Evolutionary conservation across 1,284 basidiomycete species (phyloP).

Genomic region (Ganoderma meredithae): DNA sequence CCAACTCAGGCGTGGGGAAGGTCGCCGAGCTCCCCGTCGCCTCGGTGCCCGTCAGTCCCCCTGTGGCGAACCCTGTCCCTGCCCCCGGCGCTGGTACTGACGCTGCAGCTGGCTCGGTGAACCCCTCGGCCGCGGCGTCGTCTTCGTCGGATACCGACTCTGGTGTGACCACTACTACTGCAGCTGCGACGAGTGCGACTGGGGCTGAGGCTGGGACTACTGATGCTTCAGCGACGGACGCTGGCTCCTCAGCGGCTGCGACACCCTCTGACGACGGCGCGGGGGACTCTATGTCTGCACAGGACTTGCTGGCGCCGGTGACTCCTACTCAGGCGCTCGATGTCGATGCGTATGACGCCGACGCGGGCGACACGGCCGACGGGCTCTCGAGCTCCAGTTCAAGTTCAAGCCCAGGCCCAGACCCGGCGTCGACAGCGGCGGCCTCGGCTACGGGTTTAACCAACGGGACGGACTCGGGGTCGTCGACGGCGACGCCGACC

Average conservation of each 20-base stretch:
- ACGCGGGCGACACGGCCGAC: conserved; percentile 10
- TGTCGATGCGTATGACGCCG: conserved; percentile 28
- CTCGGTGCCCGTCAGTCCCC: background rate
- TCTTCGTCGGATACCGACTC: background rate
- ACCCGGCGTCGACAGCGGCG: background rate
- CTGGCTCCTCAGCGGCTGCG: conserved; percentile 25
- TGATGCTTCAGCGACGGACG: conserved; percentile 24
- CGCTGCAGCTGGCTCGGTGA: conserved; percentile 8
- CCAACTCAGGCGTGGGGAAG: conserved; percentile 10
- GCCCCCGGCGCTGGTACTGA: background rate
- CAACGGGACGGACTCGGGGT: conserved; percentile 13
- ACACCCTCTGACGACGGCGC: conserved; percentile 5
- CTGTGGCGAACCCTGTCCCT: background rate
- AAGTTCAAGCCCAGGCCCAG: background rate
- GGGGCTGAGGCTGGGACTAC: background rate
- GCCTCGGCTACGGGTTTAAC: background rate
- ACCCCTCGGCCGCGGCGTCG: background rate
- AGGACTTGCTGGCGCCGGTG: conserved; percentile 17
- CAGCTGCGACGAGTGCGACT: conserved; percentile 19
- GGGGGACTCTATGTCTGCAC: conserved; percentile 11
- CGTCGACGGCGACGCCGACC: conserved; percentile 24
- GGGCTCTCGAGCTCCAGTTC: background rate
- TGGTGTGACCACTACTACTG: background rate
- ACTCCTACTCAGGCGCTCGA: conserved; percentile 21
- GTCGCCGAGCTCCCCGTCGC: background rate